phyloP scores from a whole-genome alignment of 192 early-diverging fungal species.

The Rhizophagus clarus region DNA sequence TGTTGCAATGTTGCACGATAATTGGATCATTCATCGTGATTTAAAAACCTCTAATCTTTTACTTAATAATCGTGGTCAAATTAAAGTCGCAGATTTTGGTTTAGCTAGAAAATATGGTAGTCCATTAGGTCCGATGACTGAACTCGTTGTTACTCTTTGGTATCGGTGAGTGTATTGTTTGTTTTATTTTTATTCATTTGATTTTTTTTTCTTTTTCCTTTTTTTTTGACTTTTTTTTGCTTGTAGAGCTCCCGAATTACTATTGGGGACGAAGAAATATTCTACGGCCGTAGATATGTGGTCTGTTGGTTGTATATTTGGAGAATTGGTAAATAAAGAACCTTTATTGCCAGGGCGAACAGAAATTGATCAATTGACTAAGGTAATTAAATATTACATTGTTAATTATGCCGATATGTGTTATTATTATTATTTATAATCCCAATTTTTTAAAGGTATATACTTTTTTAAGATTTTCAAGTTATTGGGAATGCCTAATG shows the following conservation, averaged over 20 bases:
- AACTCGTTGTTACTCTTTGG: constrained; percentile 72
- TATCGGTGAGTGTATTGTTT: constrained; percentile 52
- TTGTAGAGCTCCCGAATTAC: constrained; percentile 60
- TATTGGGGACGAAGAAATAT: constrained; percentile 63
- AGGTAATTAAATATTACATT: constrained; percentile 42
- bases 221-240: constrained; percentile 5
- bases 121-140: constrained; percentile 64
- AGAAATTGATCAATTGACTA: constrained; percentile 78
- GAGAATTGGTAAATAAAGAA: constrained; percentile 83
- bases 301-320: constrained; percentile 97
- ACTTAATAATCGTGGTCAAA: constrained; percentile 56
- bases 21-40: constrained; percentile 74
- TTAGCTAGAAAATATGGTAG: constrained; percentile 65
- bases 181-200: not conserved
- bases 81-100: constrained; percentile 75
- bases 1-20: constrained; percentile 62
- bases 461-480: constrained; percentile 71
- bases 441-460: no score
- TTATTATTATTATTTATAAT: no score
- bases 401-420: not conserved
- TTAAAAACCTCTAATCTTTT: constrained; percentile 67
- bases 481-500: constrained; percentile 84
- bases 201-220: not conserved
- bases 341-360: constrained; percentile 81
- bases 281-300: constrained; percentile 81